Base-by-base conservation (phyloP, 345 rosid genomes). In the Heritiera fomes region DNA sequence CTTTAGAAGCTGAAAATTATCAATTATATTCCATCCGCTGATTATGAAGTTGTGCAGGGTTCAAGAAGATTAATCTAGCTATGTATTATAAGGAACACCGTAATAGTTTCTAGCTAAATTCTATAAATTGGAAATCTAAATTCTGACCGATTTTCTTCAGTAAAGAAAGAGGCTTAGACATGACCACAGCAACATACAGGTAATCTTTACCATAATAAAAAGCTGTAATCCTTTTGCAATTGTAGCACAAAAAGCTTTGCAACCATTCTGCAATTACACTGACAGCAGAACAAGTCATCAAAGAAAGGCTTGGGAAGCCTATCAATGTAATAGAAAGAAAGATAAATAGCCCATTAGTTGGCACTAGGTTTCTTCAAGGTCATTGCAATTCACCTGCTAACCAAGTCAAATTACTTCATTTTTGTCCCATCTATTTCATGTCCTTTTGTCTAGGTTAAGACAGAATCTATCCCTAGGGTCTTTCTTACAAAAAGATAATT, bases 281-380 rank as follows among this genome's bases (percentile, higher is more conserved):
- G 72, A 6, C 47, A n/a, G 13, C 17, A 68, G 1, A 1, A 43
- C 17, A 68, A 45, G 55, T 1, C 8, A 45, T 45, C 53, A 68
- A 68, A 68, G 72, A 45, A 45, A n/a, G 17, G 34, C 72, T 20
- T 23, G 7, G 38, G 28, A 60, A 60, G 38, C 64, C 12, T 10
- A 68, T 68, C 34, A 45, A 9, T 45, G 34, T 45, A 11, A 68
- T 45, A 68, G 34, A 45, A 20, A 45, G 70, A 45, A 45, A 43
- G 72, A 2, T 34, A 34, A 1, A 34, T 34, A 34, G 38, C 38
- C 28, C 1, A 46, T 8, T 2, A 61, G 34, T 68, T 68, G 34
- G 53, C 53, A 68, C 15, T 20, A 32, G 17, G 34, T 45, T 68
- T 60, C 64, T 60, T 68, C 53, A 68, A 68, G 72, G 72, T 45